Evolutionary conservation across 78 protist genomes (phyloP).

Genomic region (Dictyostelium capitatum): DNA sequence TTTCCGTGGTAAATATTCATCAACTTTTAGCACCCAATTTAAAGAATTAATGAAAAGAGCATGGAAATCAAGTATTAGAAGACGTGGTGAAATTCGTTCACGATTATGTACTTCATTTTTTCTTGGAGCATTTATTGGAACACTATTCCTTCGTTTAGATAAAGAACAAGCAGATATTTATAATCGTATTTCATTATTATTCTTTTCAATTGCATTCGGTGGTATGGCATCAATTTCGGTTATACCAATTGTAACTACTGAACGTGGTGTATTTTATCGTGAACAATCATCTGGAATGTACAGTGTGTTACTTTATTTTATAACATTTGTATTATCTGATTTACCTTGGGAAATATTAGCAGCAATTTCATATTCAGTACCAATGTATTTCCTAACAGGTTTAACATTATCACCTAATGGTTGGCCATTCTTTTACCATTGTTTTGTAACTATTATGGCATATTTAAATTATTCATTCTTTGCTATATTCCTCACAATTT

Average conservation of each 20-base stretch:
- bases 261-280: slow-evolving; percentile 69
- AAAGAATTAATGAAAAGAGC: slow-evolving; percentile 1
- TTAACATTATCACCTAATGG: background rate
- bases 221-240: slow-evolving; percentile 45
- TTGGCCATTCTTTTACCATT: slow-evolving; percentile 48
- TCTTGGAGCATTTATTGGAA: slow-evolving; percentile 43
- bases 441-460: background rate
- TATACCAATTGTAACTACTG: slow-evolving; percentile 23
- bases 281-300: slow-evolving; percentile 48
- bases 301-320: slow-evolving; percentile 26
- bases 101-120: slow-evolving; percentile 20
- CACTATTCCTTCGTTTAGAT: slow-evolving; percentile 18
- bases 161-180: slow-evolving; percentile 21
- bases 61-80: background rate
- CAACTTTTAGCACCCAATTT: slow-evolving; percentile 4
- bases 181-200: slow-evolving; percentile 43
- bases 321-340: slow-evolving; percentile 14
- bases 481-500: background rate
- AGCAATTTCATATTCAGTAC: background rate
- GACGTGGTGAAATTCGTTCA: background rate
- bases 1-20: background rate
- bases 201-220: slow-evolving; percentile 41
- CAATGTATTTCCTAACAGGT: slow-evolving; percentile 19
- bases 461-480: slow-evolving; percentile 6
- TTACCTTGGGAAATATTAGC: slow-evolving; percentile 3